These are phyloP conservation scores for Aspergillus brasiliensis DNA, from an alignment of 2,329 filamentous ascomycete genomes.

Conservation along the genomic window DNA sequence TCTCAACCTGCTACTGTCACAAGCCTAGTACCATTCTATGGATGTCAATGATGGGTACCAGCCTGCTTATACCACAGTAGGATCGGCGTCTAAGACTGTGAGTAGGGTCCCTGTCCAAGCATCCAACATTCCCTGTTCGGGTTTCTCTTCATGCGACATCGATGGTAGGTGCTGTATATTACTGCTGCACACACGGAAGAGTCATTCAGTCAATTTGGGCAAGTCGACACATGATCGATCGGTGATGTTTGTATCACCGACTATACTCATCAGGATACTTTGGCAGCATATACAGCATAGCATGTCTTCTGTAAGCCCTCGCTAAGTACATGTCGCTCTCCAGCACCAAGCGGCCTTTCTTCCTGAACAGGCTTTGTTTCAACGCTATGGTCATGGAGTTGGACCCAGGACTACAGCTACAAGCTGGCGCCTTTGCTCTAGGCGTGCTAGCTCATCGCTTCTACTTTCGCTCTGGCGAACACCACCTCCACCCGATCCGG, in stretches of 20 bases:
- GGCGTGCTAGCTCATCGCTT: background rate
- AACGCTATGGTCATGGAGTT: background rate
- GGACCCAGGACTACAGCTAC: background rate
- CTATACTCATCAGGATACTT: background rate
- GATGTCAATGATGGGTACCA: background rate
- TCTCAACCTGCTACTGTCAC: no score
- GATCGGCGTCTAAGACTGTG: background rate
- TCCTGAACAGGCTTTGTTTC: background rate
- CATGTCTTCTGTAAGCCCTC: no score
- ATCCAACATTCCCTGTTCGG: no score
- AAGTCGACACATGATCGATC: background rate
- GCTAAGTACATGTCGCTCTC: background rate
- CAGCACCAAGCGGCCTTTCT: no score
- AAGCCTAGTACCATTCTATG: background rate
- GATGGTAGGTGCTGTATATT: no score
- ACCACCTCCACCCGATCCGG: background rate
- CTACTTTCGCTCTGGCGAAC: background rate
- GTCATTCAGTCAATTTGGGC: background rate
- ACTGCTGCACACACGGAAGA: no score
- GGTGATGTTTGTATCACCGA: background rate
- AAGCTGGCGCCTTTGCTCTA: background rate
- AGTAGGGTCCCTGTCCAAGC: no score
- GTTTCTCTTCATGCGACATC: no score
- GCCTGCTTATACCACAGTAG: background rate
- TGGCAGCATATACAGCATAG: background rate